phyloP scores from a whole-genome alignment of 345 rosid genomes.

The Triadica sebifera region DNA sequence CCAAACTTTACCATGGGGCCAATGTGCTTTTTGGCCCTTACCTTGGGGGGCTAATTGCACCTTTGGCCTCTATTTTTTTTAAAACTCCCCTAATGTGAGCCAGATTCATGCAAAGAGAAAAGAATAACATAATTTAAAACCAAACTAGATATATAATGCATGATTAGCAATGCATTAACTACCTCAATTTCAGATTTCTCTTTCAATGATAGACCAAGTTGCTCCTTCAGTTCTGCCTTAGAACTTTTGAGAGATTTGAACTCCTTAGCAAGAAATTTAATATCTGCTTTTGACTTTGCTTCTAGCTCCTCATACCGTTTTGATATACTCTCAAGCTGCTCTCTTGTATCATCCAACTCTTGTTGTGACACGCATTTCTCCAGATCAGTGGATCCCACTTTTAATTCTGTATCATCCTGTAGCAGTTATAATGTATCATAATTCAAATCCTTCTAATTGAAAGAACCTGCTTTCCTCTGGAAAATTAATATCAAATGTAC shows the following conservation, averaged over 20 bases:
- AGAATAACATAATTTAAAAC: background rate
- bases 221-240: constrained; percentile 59
- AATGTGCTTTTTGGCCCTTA: no score
- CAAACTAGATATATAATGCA: background rate
- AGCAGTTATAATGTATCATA: constrained; percentile 10
- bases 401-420: constrained; percentile 57
- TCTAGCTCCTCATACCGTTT: constrained; percentile 74
- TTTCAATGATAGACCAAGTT: constrained; percentile 51
- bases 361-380: constrained; percentile 40
- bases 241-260: constrained; percentile 81
- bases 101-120: background rate
- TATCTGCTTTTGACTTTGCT: constrained; percentile 88
- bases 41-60: no score
- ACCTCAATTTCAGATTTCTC: constrained; percentile 81
- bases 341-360: constrained; percentile 69
- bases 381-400: constrained; percentile 34
- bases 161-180: constrained; percentile 18
- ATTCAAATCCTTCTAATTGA: background rate
- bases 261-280: constrained; percentile 91
- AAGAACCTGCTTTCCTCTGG: background rate
- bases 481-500: background rate
- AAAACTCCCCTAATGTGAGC: background rate
- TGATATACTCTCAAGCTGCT: constrained; percentile 61
- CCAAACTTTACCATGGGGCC: no score
- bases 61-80: background rate